Evolutionary conservation across 1,284 basidiomycete species (phyloP), one percentile per base, ranked within the genome.

Genomic region (Lignosus rhinocerotis): DNA sequence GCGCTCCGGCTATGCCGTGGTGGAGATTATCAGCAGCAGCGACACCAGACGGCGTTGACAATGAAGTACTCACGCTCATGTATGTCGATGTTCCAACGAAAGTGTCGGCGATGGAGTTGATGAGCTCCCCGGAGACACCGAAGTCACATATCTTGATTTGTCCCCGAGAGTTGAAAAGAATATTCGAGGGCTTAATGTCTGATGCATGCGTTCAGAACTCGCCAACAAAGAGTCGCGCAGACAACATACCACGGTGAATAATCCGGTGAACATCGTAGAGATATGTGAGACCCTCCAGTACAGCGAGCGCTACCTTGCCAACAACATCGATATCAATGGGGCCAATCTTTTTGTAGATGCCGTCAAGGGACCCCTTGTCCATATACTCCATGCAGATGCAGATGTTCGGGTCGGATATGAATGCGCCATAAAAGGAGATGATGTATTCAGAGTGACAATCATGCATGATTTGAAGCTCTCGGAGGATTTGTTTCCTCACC

Each of bases 181-280:
- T 97, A 71, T 99, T 99, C 45, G 94, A 97, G 1, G 96, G 96
- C 75, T 99, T 99, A 80, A 99, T 98, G 70, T 99, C 96, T 97
- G 61, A 6, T n/a, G n/a, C 17, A 46, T n/a, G 47, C 30, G 51
- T 56, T 51, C 25, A 44, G 21, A 6, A 19, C 1, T 21, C 5
- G 32, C 25, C 9, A 25, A 41, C 30, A 30, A 11, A 14, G 19
- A 19, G 32, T 34, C 14, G 17, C 21, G 9, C 19, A 21, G 39
- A 19, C 32, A 34, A 66, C 66, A 56, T 65, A 96, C 95, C 95
- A 72, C 97, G 90, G 75, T 99, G 96, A 67, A 99, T 99, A 75
- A 99, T 99, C n/a, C 95, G 88, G 75, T 99, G 97, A 1, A 91
- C 92, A 71, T 99, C 97, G 73, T 99, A 99, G n/a, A 99, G 84